Evolutionary conservation across 768 basidiomycete species (phyloP), one percentile per base, ranked within the genome.

Genomic region (Agaricus subrufescens): DNA sequence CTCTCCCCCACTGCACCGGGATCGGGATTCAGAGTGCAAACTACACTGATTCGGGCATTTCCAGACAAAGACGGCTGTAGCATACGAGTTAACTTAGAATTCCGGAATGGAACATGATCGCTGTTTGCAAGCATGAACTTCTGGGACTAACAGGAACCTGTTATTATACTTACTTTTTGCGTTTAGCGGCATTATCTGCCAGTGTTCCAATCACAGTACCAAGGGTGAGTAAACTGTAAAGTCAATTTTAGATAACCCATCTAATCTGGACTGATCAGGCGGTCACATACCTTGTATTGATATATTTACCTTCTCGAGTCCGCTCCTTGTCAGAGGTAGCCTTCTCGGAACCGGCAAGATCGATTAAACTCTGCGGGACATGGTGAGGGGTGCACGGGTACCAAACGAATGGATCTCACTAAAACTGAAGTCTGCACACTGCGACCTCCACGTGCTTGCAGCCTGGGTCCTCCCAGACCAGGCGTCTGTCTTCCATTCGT

Each of bases 331-430:
- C 93, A 1, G 89, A 91, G 0, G 95, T 98, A 0, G 95, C 96
- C 67, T 88, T 93, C 67, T 99, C 97, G 0, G 94, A 96, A 3
- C 97, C 97, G 49, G 97, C 97, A 10, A 99, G 77, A 77, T 99
- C 94, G 57, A 97, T 97, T 47, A 97, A 75, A 67, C 89, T 94
- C 90, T 94, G 61, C 19, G 3, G 58, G 8, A 46, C 52, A 23
- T 12, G 51, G 54, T 57, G 47, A 58, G 50, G 43, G 15, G 8
- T 9, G 8, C 14, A 15, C 30, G n/a, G 59, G 56, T 30, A 40
- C 37, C 26, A 46, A 31, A 50, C n/a, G 25, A 38, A 40, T 23
- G 34, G 26, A 2, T 23, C 31, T 55, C 52, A 86, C 91, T 76
- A 88, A 69, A 38, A 87, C 89, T 4, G 83, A 89, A 43, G 84